These are phyloP conservation scores for Globisporangium viniferum DNA, from an alignment of 352 stramenopile genomes.

Conservation along the genomic window DNA sequence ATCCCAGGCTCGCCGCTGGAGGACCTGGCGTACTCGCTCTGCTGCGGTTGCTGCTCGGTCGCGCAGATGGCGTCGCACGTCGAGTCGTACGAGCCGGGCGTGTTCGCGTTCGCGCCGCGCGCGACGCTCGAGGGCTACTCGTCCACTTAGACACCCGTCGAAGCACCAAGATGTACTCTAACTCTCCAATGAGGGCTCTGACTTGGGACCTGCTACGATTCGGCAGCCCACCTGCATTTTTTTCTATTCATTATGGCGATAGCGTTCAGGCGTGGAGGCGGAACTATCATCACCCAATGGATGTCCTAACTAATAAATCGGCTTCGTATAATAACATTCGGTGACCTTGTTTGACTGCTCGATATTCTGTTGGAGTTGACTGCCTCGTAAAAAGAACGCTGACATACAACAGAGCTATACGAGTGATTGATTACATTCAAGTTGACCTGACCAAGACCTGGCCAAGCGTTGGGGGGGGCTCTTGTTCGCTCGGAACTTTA, in stretches of 20 bases:
- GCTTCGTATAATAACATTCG: no score
- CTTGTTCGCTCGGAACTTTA: no score
- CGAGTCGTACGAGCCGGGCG: slow-evolving; percentile 71
- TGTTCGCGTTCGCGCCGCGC: slow-evolving; percentile 53
- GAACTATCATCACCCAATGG: background rate
- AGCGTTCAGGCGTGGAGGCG: background rate
- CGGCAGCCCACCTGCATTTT: background rate
- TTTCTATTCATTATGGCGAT: background rate
- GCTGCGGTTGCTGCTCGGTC: slow-evolving; percentile 72
- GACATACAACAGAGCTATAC: no score
- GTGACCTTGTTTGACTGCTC: no score
- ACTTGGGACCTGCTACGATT: no score
- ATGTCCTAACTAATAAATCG: background rate
- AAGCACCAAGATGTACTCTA: no score
- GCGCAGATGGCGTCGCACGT: slow-evolving; percentile 80
- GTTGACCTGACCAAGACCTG: no score
- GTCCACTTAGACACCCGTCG: slow-evolving; percentile 29
- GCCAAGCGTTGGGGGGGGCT: no score
- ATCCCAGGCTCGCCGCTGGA: slow-evolving; percentile 59
- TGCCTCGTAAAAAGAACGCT: no score
- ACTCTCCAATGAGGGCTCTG: no score
- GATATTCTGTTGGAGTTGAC: no score
- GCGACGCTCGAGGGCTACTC: slow-evolving; percentile 67
- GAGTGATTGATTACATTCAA: no score
- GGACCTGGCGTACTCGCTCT: slow-evolving; percentile 44